These are phyloP conservation scores for Lactarius evosmus DNA, from an alignment of 768 basidiomycete genomes.

Conservation along the genomic window DNA sequence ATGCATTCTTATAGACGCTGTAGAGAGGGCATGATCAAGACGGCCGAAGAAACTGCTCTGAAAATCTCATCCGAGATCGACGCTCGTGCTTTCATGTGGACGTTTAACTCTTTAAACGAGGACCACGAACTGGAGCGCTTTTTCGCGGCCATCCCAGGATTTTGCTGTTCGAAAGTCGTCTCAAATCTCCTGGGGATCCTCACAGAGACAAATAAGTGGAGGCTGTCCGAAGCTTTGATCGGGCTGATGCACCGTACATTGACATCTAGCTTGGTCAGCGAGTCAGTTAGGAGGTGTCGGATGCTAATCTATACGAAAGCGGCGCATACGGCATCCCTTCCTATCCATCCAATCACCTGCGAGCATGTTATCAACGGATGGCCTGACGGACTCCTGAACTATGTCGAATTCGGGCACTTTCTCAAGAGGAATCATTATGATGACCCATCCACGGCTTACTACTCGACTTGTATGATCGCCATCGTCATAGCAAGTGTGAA, in stretches of 20 bases:
- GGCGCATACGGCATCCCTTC: neutral
- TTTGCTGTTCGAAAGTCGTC: neutral
- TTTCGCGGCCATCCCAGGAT: too few species aligned
- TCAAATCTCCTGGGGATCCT: neutral
- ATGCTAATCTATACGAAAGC: neutral
- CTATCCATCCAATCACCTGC: neutral
- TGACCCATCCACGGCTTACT: neutral
- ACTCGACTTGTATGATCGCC: neutral
- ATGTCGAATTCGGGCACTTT: neutral
- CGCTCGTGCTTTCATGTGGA: neutral
- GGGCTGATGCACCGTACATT: neutral
- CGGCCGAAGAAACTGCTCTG: neutral
- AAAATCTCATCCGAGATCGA: too few species aligned
- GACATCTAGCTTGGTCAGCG: neutral
- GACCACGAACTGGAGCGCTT: neutral
- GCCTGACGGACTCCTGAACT: neutral
- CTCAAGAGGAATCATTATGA: neutral
- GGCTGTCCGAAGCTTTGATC: neutral
- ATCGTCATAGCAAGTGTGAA: neutral
- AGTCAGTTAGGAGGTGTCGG: neutral
- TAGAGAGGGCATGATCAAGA: neutral
- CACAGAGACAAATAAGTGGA: neutral
- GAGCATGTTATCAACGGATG: too few species aligned
- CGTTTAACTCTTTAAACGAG: too few species aligned
- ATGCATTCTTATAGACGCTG: too few species aligned